Base-by-base conservation (phyloP, 495 filamentous ascomycete genomes). In the Neurospora sp. region DNA sequence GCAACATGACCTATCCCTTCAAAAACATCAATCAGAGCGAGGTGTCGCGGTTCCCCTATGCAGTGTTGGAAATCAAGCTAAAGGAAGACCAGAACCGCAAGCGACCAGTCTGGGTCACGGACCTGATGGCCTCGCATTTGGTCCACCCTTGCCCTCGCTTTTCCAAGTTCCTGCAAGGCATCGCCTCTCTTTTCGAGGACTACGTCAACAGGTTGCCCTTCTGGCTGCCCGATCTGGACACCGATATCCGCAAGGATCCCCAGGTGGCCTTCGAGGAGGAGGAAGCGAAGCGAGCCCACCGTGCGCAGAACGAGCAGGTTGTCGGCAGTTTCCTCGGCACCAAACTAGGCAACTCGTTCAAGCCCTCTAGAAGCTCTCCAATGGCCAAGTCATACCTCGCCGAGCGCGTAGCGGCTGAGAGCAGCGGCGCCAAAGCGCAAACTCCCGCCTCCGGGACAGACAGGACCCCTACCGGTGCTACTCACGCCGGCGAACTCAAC, bases 131-230 rank as follows among this genome's bases (percentile, higher is more conserved):
- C 65, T 97, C 93, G 10, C 96, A 99, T 78, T 88, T 99, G 18
- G 92, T 99, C 69, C 94, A 96, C 80, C 89, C 92, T 69, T 91
- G 91, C 3, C 92, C 94, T 4, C 88, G 93, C 31, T 99, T 99
- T 83, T 97, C 93, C 48, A 99, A 99, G 79, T 98, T 98, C 77
- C 92, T 95, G 27, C 96, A 99, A 76, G 96, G 96, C 73, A 90
- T 96, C 2, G 94, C 94, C 14, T 88, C 90, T 44, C 85, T 98
- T 9, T 98, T 97, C 77, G 96, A 98, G 73, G 96, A 98, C 79
- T 85, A 97, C 78, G 95, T 99, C 80, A 98, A 98, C 82, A 93
- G 87, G 72, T 90, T 99, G 72, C 96, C 96, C 5, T 97, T 98
- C 86, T 99, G 96, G 96, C 88, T 98, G 4, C 87, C 90, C 73